Evolutionary conservation across 2,329 filamentous ascomycete genomes (phyloP), one percentile per base, ranked within the genome.

Genomic region (Alternaria hordeiaustralica): DNA sequence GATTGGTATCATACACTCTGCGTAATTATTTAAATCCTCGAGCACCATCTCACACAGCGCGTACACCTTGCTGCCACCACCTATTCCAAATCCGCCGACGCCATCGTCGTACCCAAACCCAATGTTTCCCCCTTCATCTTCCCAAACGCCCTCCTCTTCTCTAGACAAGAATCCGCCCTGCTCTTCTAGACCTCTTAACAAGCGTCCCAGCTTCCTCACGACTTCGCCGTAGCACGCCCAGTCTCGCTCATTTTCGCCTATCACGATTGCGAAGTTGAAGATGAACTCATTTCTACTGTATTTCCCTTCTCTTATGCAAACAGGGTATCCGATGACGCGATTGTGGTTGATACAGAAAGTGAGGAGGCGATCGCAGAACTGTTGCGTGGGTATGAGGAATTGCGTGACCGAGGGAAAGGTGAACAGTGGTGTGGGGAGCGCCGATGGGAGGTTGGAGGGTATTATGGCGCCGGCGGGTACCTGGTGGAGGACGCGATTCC

Each of bases 1-100:
- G 67, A 97, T 95, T 0, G 94, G 94, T 74, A 97, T 97, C 94
- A 97, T 97, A 85, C 94, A 97, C 83, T 99, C 96, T 76, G 93
- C 94, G 76, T 97, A 99, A 73, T 96, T 96, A 77, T 98, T 97
- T 71, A 99, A 78, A 78, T 99, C 94, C 81, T 97, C 94, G 71
- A 98, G 86, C 69, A 99, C 82, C 70, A 92, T 93, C 83, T 95
- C 92, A 75, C 97, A 96, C 4, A 90, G 87, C 84, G 79, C 92
- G 82, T 83, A 90, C 55, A 86, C 86, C 77, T 85, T 85, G 82
- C 60, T 86, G 76, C 70, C 84, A 8, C 63, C 82, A 13, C 33
- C 71, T 13, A 68, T 46, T 3, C 69, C 68, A 56, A 70, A 69
- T 2, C 51, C 82, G 80, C 57, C 59, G 9, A 60, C 53, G 1